These are phyloP conservation scores for Camellia granthamiana DNA, from an alignment of 148 eudicot genomes.

Conservation along the genomic window DNA sequence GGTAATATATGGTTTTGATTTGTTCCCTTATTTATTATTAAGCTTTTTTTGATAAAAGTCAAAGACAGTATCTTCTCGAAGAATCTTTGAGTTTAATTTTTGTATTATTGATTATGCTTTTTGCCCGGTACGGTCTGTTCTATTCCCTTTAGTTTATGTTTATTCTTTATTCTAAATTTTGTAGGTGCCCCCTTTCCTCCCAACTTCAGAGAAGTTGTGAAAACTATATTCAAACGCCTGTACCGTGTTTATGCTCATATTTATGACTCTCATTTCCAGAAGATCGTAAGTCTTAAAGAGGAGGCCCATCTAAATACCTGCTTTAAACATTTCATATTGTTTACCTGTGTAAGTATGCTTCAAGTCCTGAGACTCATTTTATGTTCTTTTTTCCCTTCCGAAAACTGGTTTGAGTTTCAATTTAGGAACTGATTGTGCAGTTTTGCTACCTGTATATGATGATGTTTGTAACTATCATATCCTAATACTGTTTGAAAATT, in stretches of 20 bases:
- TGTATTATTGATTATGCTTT: neutral
- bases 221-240: slow-evolving; percentile 83
- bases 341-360: slow-evolving; percentile 71
- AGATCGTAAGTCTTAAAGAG: slow-evolving; percentile 90
- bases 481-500: neutral
- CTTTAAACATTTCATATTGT: slow-evolving; percentile 91
- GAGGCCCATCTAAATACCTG: slow-evolving; percentile 95
- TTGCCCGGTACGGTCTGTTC: neutral
- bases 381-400: neutral
- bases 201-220: slow-evolving; percentile 88
- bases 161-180: slow-evolving; percentile 12
- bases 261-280: slow-evolving; percentile 93
- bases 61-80: too few relatives aligned
- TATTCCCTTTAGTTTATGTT: neutral
- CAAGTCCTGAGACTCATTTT: neutral
- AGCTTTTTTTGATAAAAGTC: too few relatives aligned
- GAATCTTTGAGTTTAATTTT: neutral
- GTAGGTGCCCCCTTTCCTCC: slow-evolving; percentile 93
- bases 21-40: too few relatives aligned
- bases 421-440: too few relatives aligned
- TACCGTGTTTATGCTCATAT: slow-evolving; percentile 97
- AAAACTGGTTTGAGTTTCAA: too few relatives aligned
- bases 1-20: too few relatives aligned
- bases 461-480: too few relatives aligned
- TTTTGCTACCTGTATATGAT: too few relatives aligned